Conservation (phyloP, 2,329 filamentous ascomycete genomes). For the Beauveria scarabaeidicola region DNA sequence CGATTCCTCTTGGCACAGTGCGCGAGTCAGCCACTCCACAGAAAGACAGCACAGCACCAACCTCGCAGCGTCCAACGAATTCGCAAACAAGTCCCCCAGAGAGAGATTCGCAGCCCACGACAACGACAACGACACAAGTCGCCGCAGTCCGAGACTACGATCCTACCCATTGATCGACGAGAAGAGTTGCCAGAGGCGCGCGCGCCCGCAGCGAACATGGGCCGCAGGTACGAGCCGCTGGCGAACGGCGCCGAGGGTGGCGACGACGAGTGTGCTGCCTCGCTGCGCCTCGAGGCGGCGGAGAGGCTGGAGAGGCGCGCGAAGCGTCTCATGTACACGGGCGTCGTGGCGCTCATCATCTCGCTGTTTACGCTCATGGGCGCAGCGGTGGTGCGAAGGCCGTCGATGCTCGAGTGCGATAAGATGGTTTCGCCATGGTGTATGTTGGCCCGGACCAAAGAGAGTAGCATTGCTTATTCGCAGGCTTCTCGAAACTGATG, state of each 20-base stretch:
- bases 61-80: background rate
- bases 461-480: background rate
- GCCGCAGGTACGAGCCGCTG: background rate
- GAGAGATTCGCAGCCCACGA: background rate
- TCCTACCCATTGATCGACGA: background rate
- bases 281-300: slow-evolving; percentile 1
- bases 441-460: background rate
- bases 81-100: background rate
- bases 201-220: background rate
- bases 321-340: background rate
- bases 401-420: slow-evolving; percentile 8
- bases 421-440: slow-evolving; percentile 8
- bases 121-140: background rate
- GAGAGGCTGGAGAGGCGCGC: slow-evolving; percentile 3
- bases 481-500: background rate
- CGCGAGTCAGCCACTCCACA: background rate
- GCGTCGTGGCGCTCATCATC: background rate
- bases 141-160: background rate
- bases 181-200: background rate
- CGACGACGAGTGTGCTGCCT: background rate
- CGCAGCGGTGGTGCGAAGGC: background rate
- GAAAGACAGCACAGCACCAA: background rate
- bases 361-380: slow-evolving; percentile 3
- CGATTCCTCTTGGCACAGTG: background rate
- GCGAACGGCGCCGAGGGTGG: background rate